These are phyloP conservation scores for Kalmusia sp. DNA, from an alignment of 2,329 filamentous ascomycete genomes.

Conservation along the genomic window DNA sequence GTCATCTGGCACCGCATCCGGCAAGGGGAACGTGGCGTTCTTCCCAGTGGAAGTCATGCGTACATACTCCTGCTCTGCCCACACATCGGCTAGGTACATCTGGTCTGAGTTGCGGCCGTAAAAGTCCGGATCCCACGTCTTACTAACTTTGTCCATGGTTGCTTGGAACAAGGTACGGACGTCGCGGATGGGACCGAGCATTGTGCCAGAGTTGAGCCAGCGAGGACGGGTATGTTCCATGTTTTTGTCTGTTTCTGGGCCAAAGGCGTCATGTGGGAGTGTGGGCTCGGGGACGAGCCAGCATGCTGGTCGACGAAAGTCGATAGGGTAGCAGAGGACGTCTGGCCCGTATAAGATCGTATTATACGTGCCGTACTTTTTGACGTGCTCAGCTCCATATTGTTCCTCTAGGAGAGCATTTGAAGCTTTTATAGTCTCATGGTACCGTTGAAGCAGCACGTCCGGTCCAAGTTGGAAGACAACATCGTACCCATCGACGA, in stretches of 20 bases:
- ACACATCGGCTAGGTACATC: slow-evolving; percentile 2
- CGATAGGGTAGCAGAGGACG: slow-evolving; percentile 1
- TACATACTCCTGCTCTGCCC: slow-evolving; percentile 5
- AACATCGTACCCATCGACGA: slow-evolving; percentile 6
- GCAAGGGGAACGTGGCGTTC: not conserved
- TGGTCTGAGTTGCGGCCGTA: slow-evolving; percentile 2
- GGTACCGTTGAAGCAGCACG: slow-evolving; percentile 4
- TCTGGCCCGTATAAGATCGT: slow-evolving; percentile 2
- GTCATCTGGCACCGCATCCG: not conserved
- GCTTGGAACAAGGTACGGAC: not conserved
- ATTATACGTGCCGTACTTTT: not conserved
- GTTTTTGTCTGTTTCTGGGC: not conserved
- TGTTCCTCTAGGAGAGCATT: not conserved
- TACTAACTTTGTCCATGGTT: not conserved
- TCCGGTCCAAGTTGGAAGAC: slow-evolving; percentile 7
- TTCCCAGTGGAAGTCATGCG: not conserved
- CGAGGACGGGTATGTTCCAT: not conserved
- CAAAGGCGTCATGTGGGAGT: not conserved
- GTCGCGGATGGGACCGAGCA: not conserved
- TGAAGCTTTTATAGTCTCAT: not conserved
- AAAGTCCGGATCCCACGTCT: slow-evolving; percentile 1
- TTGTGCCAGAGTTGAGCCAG: slow-evolving; percentile 7
- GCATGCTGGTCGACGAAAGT: slow-evolving; percentile 7
- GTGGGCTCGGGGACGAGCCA: slow-evolving; percentile 5
- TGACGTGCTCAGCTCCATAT: not conserved